These are phyloP conservation scores for Pouteria glomerata DNA, from an alignment of 148 eudicot genomes.

Conservation along the genomic window DNA sequence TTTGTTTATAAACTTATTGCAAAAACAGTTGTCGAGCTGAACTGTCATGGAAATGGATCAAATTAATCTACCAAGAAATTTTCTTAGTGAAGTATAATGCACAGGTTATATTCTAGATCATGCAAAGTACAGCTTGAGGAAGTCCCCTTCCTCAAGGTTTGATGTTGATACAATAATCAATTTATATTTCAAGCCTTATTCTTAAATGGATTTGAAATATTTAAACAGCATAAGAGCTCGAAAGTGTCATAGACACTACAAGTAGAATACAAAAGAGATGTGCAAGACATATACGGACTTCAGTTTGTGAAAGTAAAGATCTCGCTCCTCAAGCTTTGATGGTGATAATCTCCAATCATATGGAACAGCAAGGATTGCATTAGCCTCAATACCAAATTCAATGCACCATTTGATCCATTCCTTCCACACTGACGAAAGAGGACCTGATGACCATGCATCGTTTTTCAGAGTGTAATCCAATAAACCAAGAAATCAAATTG, in stretches of 20 bases:
- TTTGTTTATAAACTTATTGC: not conserved
- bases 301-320: conserved; percentile 90
- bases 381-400: conserved; percentile 94
- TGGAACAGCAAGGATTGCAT: conserved; percentile 93
- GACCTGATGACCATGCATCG: conserved; percentile 48
- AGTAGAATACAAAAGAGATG: conserved; percentile 4
- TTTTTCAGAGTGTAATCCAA: conserved; percentile 5
- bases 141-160: not conserved
- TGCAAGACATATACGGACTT: conserved; percentile 46
- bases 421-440: conserved; percentile 97
- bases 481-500: not conserved
- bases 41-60: not conserved
- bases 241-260: conserved; percentile 3
- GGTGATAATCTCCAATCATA: conserved; percentile 98
- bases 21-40: not conserved
- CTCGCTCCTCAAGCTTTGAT: conserved; percentile 95
- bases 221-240: conserved; percentile 1
- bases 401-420: conserved; percentile 99
- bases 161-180: not conserved
- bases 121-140: conserved; percentile 1
- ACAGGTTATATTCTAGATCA: not conserved
- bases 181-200: not conserved
- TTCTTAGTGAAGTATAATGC: not conserved
- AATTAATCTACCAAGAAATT: not conserved
- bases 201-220: not conserved